Evolutionary conservation across 768 basidiomycete genomes (phyloP).

Genomic region (Pisolithus sp.): DNA sequence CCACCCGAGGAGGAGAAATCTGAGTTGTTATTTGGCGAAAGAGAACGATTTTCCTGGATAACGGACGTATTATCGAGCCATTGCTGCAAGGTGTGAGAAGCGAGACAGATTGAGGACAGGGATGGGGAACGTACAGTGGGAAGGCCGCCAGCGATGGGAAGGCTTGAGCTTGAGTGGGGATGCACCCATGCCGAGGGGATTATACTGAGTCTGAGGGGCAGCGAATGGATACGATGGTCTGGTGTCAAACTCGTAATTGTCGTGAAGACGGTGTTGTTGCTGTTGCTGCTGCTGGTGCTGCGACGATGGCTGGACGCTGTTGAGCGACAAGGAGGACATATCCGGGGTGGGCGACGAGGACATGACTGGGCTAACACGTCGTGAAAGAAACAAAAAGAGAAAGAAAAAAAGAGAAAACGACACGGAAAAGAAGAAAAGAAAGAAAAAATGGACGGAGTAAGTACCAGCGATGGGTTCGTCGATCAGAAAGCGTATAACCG

Average conservation of each 20-base stretch:
- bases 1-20: slow-evolving; percentile 86
- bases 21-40: slow-evolving; percentile 82
- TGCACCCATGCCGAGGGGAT: slow-evolving; percentile 50
- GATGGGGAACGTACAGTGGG: slow-evolving; percentile 53
- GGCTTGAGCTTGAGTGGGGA: slow-evolving; percentile 76
- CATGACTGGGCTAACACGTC: slow-evolving; percentile 43
- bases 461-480: not conserved
- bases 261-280: slow-evolving; percentile 64
- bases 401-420: slow-evolving; percentile 21
- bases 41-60: slow-evolving; percentile 64
- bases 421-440: slow-evolving; percentile 23
- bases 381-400: slow-evolving; percentile 27
- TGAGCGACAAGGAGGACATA: slow-evolving; percentile 70
- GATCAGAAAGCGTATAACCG: not conserved
- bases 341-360: slow-evolving; percentile 72
- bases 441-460: slow-evolving; percentile 7
- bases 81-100: slow-evolving; percentile 47
- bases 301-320: slow-evolving; percentile 51
- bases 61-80: slow-evolving; percentile 65
- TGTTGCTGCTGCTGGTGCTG: not conserved
- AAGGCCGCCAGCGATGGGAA: slow-evolving; percentile 51
- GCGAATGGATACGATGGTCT: slow-evolving; percentile 59
- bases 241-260: slow-evolving; percentile 82
- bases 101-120: slow-evolving; percentile 14
- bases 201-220: slow-evolving; percentile 45